Base-by-base conservation (phyloP, 2,329 filamentous ascomycete genomes). In the Drechslerella dactyloides region DNA sequence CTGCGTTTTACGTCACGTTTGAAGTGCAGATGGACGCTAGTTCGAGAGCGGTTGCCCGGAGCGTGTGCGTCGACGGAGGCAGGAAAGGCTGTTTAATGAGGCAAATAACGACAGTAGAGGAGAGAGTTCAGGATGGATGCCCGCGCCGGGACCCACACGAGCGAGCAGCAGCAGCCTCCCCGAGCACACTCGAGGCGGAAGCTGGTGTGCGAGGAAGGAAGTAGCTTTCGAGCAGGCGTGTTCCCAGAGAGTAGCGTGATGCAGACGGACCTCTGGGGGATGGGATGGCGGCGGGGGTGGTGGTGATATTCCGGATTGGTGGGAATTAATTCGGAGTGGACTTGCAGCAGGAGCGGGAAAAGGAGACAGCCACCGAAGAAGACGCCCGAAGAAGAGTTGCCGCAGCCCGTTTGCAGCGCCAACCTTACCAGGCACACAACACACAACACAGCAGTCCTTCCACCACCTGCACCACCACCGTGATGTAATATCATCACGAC, bases 401-500 rank as follows among this genome's bases (percentile, higher is more conserved):
- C n/a, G n/a, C n/a, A n/a, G n/a, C n/a, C n/a, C n/a, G n/a, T n/a
- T n/a, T n/a, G n/a, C n/a, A n/a, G n/a, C n/a, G n/a, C n/a, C n/a
- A n/a, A n/a, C n/a, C n/a, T n/a, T n/a, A n/a, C n/a, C n/a, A n/a
- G n/a, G n/a, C 13, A 17, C 37, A 15, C 37, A 42, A 42, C 37
- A 42, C 37, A 42, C 37, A 42, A 42, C 37, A 42, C 37, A 5
- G n/a, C n/a, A n/a, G n/a, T n/a, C n/a, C n/a, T n/a, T n/a, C n/a
- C n/a, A n/a, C n/a, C n/a, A n/a, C n/a, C n/a, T n/a, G n/a, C n/a
- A n/a, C n/a, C n/a, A n/a, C 15, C 37, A 15, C 11, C 13, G 37
- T 8, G 3, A 4, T 33, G 27, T 33, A 33, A 3, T 8, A 33
- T 33, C 37, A 15, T 46, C 21, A 69, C 13, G 65, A 70, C 8